Conservation (phyloP, 768 basidiomycete genomes). For the Podaxis carcinomalis region DNA sequence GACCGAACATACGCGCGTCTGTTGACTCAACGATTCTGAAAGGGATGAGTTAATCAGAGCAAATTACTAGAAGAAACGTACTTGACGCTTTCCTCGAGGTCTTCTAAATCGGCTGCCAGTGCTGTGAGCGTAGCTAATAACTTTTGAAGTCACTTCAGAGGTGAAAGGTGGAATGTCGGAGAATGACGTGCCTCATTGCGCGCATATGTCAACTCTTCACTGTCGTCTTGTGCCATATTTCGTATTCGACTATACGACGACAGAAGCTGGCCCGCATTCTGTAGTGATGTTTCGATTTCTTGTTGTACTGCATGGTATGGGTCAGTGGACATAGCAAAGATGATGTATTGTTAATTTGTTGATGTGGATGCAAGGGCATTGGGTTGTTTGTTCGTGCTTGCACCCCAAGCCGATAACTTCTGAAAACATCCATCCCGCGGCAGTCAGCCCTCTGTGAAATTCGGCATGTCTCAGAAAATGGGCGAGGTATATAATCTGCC, state of each 20-base stretch:
- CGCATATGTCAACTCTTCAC: conserved; percentile 78
- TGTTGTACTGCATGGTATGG: conserved; percentile 86
- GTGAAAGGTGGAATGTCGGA: background rate
- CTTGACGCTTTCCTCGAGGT: conserved; percentile 93
- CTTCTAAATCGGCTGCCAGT: conserved; percentile 85
- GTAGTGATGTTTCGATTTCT: conserved; percentile 75
- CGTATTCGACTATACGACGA: conserved; percentile 77
- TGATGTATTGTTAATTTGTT: background rate
- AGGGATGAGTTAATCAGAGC: background rate
- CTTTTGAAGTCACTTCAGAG: conserved; percentile 28
- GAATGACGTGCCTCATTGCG: conserved; percentile 58
- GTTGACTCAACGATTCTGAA: conserved; percentile 81
- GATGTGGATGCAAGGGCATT: background rate
- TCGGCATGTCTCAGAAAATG: background rate
- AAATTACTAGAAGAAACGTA: conserved; percentile 26
- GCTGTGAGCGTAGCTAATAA: conserved; percentile 72
- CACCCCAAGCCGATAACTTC: background rate
- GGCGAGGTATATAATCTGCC: background rate
- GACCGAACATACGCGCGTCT: conserved; percentile 79
- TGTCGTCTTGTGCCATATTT: conserved; percentile 67
- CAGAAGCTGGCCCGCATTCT: conserved; percentile 64
- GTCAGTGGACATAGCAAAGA: conserved; percentile 59
- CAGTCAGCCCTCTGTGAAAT: background rate
- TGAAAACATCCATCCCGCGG: background rate
- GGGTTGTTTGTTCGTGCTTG: conserved; percentile 2